Conservation (phyloP, 371 early-diverging fungal genomes). For the Rhizopus stolonifer region DNA sequence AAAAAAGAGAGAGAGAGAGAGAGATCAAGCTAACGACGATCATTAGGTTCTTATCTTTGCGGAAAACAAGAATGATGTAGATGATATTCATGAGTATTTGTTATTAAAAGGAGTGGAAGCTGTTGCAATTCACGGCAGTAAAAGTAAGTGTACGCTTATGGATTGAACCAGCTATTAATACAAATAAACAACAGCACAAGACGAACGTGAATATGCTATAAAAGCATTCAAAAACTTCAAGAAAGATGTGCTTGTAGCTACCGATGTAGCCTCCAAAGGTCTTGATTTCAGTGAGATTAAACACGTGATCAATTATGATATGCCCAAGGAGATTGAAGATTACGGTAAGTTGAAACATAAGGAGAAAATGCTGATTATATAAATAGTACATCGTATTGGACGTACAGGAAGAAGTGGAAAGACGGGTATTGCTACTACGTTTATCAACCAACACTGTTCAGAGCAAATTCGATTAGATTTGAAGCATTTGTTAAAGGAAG, state of each 20-base stretch:
- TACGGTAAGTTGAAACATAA: constrained; percentile 57
- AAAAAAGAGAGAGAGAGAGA: neutral
- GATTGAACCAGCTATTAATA: too few species aligned
- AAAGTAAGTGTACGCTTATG: constrained; percentile 57
- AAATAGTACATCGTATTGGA: constrained; percentile 90
- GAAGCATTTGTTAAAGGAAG: constrained; percentile 90
- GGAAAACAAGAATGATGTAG: constrained; percentile 99
- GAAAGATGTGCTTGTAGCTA: constrained; percentile 89
- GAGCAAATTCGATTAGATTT: constrained; percentile 91
- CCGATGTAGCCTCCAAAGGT: constrained; percentile 93
- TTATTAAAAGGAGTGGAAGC: constrained; percentile 92
- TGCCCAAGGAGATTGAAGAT: constrained; percentile 97
- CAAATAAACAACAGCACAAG: constrained; percentile 54
- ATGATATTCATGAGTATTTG: constrained; percentile 96
- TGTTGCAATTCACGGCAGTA: constrained; percentile 94
- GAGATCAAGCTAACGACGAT: neutral
- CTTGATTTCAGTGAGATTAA: constrained; percentile 92
- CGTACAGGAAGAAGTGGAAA: constrained; percentile 98
- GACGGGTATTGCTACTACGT: constrained; percentile 95
- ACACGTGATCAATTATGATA: constrained; percentile 93
- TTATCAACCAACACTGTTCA: constrained; percentile 85
- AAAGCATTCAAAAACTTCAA: constrained; percentile 76
- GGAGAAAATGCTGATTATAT: neutral
- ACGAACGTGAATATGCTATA: constrained; percentile 82
- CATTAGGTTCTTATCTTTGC: constrained; percentile 91